Base-by-base conservation (phyloP, 2,329 filamentous ascomycete species). In the Neonectria ditissima region DNA sequence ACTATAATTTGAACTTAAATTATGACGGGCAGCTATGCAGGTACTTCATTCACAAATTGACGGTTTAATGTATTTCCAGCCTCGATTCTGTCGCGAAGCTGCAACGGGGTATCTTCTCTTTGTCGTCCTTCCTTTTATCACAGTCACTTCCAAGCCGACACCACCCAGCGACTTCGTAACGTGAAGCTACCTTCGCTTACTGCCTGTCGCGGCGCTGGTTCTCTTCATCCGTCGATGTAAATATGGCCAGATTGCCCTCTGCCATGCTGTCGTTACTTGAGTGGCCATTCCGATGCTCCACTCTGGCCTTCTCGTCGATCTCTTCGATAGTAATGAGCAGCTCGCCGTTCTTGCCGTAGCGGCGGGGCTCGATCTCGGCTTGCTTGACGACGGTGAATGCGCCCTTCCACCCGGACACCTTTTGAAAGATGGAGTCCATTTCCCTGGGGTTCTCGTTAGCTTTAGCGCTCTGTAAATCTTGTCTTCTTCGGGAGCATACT, bases 381-480 rank as follows among this genome's bases (percentile, higher is more conserved):
- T 78, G 74, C 18, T 77, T 72, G 28, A 82, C 76, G 5, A 82
- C 76, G 16, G 70, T 66, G 13, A 81, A 74, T 18, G 75, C 77
- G 26, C 75, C 79, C 22, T 65, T 65, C 56, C 75, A 71, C 3
- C 85, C 85, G 22, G 79, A 78, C 1, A 85, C 84, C 72, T 88
- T 87, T 67, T 84, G 82, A 78, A 89, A 90, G 71, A 90, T 89
- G 68, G 77, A 79, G 69, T 91, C 88, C 85, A 91, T 90, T 73
- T 91, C 88, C 75, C 37, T 41, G 10, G 9, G 37, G 3, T 18
- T 41, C n/a, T 41, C n/a, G 37, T 41, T 41, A 41, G 37, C 9
- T 11, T 41, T 41, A n/a, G 4, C 18, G 7, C 37, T 41, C n/a
- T 41, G 3, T 11, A 8, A 3, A 5, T 5, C 4, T 9, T 8